Conservation (phyloP, 1,284 basidiomycete genomes). For the Fomitopsis schrenkii region DNA sequence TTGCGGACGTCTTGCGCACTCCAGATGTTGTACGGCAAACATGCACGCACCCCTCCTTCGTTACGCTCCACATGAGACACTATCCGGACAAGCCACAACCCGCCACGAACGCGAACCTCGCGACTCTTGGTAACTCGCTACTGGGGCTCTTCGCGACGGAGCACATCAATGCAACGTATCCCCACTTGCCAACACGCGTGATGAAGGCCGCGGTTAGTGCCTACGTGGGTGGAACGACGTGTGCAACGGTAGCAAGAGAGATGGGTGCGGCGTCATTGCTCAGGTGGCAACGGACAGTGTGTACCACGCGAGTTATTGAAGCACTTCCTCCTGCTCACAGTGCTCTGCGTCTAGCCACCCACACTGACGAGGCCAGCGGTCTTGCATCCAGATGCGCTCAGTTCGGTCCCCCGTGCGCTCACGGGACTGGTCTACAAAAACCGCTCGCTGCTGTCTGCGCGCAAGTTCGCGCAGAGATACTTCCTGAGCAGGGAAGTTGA, state of each 20-base stretch:
- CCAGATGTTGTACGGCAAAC: conserved; percentile 60
- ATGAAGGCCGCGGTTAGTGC: conserved; percentile 89
- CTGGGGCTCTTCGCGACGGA: conserved; percentile 91
- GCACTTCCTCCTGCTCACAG: background rate
- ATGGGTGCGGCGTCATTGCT: conserved; percentile 69
- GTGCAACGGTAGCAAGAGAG: conserved; percentile 81
- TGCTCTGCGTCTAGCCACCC: conserved; percentile 34
- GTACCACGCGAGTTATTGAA: conserved; percentile 20
- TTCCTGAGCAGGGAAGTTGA: conserved; percentile 85
- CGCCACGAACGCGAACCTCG: conserved; percentile 74
- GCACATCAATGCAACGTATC: conserved; percentile 79
- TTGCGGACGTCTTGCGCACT: conserved; percentile 47
- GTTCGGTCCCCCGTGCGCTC: conserved; percentile 71
- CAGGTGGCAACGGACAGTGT: conserved; percentile 67
- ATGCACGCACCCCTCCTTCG: conserved; percentile 80
- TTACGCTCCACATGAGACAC: conserved; percentile 50
- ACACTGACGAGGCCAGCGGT: conserved; percentile 46
- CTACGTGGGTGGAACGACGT: conserved; percentile 84
- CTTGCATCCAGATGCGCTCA: conserved; percentile 67
- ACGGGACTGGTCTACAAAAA: conserved; percentile 77
- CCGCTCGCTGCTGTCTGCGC: conserved; percentile 74
- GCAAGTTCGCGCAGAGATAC: conserved; percentile 81
- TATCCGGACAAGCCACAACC: conserved; percentile 50
- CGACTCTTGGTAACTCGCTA: conserved; percentile 83
- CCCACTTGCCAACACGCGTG: conserved; percentile 88